Evolutionary conservation across 805 yeast species (phyloP), one percentile per base, ranked within the genome.

Genomic region (Wickerhamiella slavikovae): DNA sequence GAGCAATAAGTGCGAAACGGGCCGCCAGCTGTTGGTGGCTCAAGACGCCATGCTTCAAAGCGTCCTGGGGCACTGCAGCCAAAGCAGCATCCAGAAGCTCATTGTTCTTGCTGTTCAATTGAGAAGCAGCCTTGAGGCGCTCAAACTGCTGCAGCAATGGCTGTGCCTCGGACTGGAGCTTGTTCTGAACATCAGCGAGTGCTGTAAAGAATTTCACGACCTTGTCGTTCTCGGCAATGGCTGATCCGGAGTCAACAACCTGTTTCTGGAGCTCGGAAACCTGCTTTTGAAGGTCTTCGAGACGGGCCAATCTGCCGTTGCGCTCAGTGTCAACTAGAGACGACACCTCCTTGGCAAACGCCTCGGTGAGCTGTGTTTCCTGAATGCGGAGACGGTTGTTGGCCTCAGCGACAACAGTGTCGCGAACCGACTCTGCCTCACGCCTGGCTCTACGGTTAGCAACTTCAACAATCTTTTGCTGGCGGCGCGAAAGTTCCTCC

Each of bases 1-100:
- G 89, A 15, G 65, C 71, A 35, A 89, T 62, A 31, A 71, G 57
- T 38, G 70, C 67, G 78, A 93, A 79, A 44, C 92, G 70, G 24
- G 76, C 61, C 36, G 74, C 63, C 27, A 82, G 60, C 54, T 82
- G 93, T 17, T 80, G 65, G 38, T 66, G 70, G 10, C 91, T 69
- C 38, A 83, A 59, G 17, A 85, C 68, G 23, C 91, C 77, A 17
- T 55, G 49, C 23, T 55, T 39, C 29, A 58, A 48, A 2, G 56
- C 58, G 7, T 52, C 53, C 11, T 50, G 47, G 25, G 73, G 68
- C 29, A 71, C 49, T 4, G 66, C 44, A 4, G 48, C 47, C 20
- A 68, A 32, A 3, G 71, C 67, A 17, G 60, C 53, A 19, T 57
- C 51, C 13, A 65, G 63, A 22, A 76, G 56, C 32, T 61, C 63